Base-by-base conservation (phyloP, 331 rosid species). In the Phaseolus coccineus region DNA sequence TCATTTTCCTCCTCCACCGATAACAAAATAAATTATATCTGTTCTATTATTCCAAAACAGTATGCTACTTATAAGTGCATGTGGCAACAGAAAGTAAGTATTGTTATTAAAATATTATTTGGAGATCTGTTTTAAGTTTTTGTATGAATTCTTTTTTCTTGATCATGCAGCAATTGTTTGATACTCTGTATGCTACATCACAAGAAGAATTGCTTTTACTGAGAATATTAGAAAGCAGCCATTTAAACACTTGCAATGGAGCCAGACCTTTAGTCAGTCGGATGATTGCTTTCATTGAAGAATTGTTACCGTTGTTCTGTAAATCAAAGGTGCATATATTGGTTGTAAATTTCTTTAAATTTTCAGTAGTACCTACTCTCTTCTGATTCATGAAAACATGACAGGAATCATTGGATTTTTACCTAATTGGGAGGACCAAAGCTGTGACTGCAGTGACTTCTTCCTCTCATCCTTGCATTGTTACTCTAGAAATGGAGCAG, bases 41-140 rank as follows among this genome's bases (percentile, higher is more conserved):
- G 78, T 62, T 81, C 89, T 57, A 69, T 88, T 56, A 58, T 83
- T 82, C 88, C 88, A 55, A 84, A 87, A 71, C 96, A 87, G 80
- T 81, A 81, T 65, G 73, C 86, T 76, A 85, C 83, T 67, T 84
- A 81, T 66, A 85, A 81, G 70, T 95, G 92, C 91, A 73, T 93
- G 94, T 95, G 99, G 99, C 97, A 90, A 79, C 99, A 95, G 52
- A 95, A 95, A 87, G 97, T 85, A 80, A 72, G 57, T 65, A 52
- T 73, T 30, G 3, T 39, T 40, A 28, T 75, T 59, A 25, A 56
- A 8, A 15, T 19, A 31, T 56, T 59, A 55, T 81, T 69, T 57
- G 55, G 28, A 24, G 64, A 42, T 59, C 63, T 24, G 64, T 77
- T 69, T 63, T 75, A 8, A 14, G 59, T 42, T 51, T 62, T 55